phyloP scores from a whole-genome alignment of 805 yeast genomes.

The Teunomyces lycoperdinae region DNA sequence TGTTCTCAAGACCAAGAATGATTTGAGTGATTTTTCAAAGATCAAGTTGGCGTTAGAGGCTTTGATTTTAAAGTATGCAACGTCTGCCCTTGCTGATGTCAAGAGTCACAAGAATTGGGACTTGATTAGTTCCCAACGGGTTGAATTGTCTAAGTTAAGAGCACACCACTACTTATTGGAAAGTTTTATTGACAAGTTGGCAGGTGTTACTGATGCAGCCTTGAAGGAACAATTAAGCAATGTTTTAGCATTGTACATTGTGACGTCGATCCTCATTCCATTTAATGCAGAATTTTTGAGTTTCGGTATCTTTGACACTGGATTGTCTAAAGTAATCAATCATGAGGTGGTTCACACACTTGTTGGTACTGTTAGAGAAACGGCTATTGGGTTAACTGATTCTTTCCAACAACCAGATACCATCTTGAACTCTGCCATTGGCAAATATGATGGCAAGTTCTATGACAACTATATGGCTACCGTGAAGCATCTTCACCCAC shows the following conservation, averaged over 20 bases:
- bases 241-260: conserved; percentile 32
- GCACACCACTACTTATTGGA: conserved; percentile 42
- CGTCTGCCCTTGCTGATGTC: conserved; percentile 26
- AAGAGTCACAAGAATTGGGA: conserved; percentile 30
- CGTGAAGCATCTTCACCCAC: conserved; percentile 35
- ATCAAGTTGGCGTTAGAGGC: conserved; percentile 30
- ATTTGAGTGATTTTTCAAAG: conserved; percentile 13
- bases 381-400: conserved; percentile 40
- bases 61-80: conserved; percentile 34
- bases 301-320: conserved; percentile 30
- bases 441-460: conserved; percentile 42
- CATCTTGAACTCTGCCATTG: conserved; percentile 42
- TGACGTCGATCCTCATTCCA: conserved; percentile 30
- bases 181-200: conserved; percentile 19
- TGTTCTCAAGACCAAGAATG: conserved; percentile 14
- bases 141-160: conserved; percentile 39
- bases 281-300: conserved; percentile 39
- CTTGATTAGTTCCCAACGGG: conserved; percentile 35
- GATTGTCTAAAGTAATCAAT: conserved; percentile 26
- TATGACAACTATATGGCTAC: conserved; percentile 41
- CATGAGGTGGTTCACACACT: conserved; percentile 28
- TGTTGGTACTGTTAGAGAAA: conserved; percentile 37
- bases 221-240: conserved; percentile 24
- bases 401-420: conserved; percentile 44
- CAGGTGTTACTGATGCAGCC: conserved; percentile 18